Base-by-base conservation (phyloP, 179 eudicot genomes). In the Vitellaria paradoxa region DNA sequence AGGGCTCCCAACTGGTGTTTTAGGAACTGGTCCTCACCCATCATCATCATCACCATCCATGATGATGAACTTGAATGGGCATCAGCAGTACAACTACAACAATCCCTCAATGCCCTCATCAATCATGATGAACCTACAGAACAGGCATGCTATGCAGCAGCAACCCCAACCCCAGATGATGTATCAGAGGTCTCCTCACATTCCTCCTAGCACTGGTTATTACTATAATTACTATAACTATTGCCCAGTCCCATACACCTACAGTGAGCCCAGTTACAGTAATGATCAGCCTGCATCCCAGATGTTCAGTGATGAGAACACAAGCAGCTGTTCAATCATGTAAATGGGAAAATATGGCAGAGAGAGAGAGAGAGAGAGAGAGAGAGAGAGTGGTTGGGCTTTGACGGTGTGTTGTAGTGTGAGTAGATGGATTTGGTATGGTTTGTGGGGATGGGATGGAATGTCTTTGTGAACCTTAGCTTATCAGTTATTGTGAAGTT, bases 301-400 rank as follows among this genome's bases (percentile, higher is more conserved):
- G 20, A 74, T 86, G 89, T 82, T 88, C 74, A 84, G 82, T 78
- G 89, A 89, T 80, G 96, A 89, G 30, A 85, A 81, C 83, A 67
- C 90, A 15, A 82, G 82, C 74, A 80, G 88, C 82, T 91, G 96
- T 82, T 83, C 92, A 24, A 81, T 91, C 26, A 91, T 91, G 96
- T 89, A 73, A 81, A 6, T 2, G 4, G 15, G n/a, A 13, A 47
- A 15, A 37, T 10, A 52, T 10, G 68, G 20, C 37, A 11, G 65
- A 20, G 76, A 9, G 67, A 59, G 20, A 9, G 67, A 59, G 20
- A 9, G 67, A 59, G 20, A 11, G 65, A 20, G 76, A 11, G 65
- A 20, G 76, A 11, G 65, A 20, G 76, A 9, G 67, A 59, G 20
- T n/a, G 20, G 3, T 55, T 45, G 37, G 46, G 66, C 59, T 57